A percentile compares a stretch with the other conserved stretches of the same genome.
phyloP scores from a whole-genome alignment of 805 yeast genomes.

The Schwanniomyces vanrijiae region DNA sequence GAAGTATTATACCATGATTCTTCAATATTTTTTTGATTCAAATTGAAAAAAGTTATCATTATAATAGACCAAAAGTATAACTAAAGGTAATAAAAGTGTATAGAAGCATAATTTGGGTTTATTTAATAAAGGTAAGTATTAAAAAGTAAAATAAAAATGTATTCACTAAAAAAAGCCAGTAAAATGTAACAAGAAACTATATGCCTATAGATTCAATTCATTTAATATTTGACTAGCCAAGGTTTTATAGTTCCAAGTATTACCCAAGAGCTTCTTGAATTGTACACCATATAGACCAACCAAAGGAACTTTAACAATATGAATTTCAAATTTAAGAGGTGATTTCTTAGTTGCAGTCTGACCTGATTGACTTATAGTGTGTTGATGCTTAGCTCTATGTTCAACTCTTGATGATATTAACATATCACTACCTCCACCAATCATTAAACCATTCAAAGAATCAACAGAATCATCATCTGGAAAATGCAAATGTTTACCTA shows the following conservation, averaged over 20 bases:
- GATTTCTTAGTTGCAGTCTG: slow-evolving; percentile 20
- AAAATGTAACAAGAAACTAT: not conserved
- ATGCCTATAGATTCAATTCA: slow-evolving; percentile 56
- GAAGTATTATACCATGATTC: no score
- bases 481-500: slow-evolving; percentile 20
- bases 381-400: slow-evolving; percentile 43
- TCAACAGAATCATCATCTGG: slow-evolving; percentile 60
- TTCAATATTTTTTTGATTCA: no score
- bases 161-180: not conserved
- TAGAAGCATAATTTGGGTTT: not conserved
- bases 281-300: slow-evolving; percentile 92
- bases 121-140: not conserved
- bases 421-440: slow-evolving; percentile 60
- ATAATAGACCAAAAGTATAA: no score
- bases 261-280: slow-evolving; percentile 89
- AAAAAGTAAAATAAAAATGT: not conserved
- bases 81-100: not conserved
- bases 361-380: slow-evolving; percentile 25
- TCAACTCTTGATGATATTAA: slow-evolving; percentile 58
- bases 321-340: slow-evolving; percentile 86
- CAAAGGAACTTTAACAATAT: slow-evolving; percentile 87
- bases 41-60: no score
- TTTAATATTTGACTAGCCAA: slow-evolving; percentile 81
- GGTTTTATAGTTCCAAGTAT: slow-evolving; percentile 92
- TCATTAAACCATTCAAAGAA: slow-evolving; percentile 50